A percentile compares a stretch with the other conserved stretches of the same genome.
These are phyloP conservation scores for Pezicula radicicola DNA, from an alignment of 2,329 filamentous ascomycete genomes.

Conservation along the genomic window DNA sequence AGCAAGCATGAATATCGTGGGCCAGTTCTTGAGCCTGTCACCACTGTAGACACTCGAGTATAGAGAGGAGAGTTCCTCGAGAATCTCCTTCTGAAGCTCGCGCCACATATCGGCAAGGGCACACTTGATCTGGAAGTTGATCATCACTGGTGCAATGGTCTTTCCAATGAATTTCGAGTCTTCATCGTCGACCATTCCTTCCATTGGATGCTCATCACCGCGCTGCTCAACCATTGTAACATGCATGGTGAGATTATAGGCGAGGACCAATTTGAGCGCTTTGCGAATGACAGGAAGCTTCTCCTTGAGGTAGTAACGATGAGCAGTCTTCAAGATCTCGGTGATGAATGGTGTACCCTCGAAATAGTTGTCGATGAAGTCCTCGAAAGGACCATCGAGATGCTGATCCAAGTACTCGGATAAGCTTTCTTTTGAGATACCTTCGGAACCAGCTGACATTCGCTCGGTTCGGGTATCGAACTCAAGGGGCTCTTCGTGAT, in stretches of 20 bases:
- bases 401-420: constrained; percentile 95
- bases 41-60: constrained; percentile 99
- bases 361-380: constrained; percentile 94
- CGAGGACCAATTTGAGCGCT: constrained; percentile 89
- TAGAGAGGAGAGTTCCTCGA: constrained; percentile 86
- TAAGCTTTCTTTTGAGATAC: constrained; percentile 75
- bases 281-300: constrained; percentile 89
- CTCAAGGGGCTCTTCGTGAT: constrained; percentile 70
- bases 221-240: constrained; percentile 93
- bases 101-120: constrained; percentile 98
- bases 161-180: constrained; percentile 86
- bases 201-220: constrained; percentile 72
- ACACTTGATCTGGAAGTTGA: constrained; percentile 99
- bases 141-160: constrained; percentile 93
- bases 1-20: constrained; percentile 95
- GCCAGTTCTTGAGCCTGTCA: constrained; percentile 98
- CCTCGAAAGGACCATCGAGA: constrained; percentile 87
- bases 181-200: constrained; percentile 82
- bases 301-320: constrained; percentile 88
- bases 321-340: constrained; percentile 92
- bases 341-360: constrained; percentile 94
- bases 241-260: constrained; percentile 92
- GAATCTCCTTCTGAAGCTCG: constrained; percentile 90
- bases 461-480: constrained; percentile 87
- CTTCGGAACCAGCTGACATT: constrained; percentile 85